phyloP scores from a whole-genome alignment of 108 stramenopile species.

The Stephanodiscus minutulus region DNA sequence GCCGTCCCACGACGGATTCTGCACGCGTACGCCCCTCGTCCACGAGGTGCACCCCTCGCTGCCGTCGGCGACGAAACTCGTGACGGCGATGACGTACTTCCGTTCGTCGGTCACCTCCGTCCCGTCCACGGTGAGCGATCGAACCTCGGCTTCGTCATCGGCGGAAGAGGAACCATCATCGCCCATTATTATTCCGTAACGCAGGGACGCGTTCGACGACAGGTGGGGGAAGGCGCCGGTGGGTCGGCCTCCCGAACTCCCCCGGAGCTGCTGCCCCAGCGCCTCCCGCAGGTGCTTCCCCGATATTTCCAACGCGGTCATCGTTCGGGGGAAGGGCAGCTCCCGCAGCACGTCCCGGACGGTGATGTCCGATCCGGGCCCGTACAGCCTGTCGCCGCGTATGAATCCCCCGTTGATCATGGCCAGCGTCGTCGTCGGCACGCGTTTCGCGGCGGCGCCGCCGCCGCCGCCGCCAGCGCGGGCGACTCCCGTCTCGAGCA shows the following conservation, averaged over 20 bases:
- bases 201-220: constrained; percentile 31
- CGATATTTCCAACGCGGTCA: constrained; percentile 31
- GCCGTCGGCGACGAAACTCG: constrained; percentile 40
- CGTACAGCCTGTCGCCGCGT: constrained; percentile 44
- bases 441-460: not conserved
- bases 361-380: constrained; percentile 35
- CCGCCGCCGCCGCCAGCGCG: not conserved
- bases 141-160: too few species aligned
- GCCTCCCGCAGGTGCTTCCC: constrained; percentile 33
- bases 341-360: constrained; percentile 41
- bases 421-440: constrained; percentile 25
- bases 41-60: constrained; percentile 44
- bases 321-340: constrained; percentile 39
- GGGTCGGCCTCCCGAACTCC: constrained; percentile 37
- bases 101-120: constrained; percentile 24
- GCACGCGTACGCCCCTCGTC: constrained; percentile 13
- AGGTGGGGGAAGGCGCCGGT: constrained; percentile 49
- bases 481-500: constrained; percentile 18
- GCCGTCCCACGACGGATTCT: constrained; percentile 25
- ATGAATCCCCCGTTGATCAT: constrained; percentile 57
- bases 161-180: not conserved
- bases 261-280: constrained; percentile 35
- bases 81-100: constrained; percentile 36
- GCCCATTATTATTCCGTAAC: constrained; percentile 15
- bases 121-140: constrained; percentile 37